Conservation (phyloP, 176 grass and related monocot species). For the Triticum turgidum region DNA sequence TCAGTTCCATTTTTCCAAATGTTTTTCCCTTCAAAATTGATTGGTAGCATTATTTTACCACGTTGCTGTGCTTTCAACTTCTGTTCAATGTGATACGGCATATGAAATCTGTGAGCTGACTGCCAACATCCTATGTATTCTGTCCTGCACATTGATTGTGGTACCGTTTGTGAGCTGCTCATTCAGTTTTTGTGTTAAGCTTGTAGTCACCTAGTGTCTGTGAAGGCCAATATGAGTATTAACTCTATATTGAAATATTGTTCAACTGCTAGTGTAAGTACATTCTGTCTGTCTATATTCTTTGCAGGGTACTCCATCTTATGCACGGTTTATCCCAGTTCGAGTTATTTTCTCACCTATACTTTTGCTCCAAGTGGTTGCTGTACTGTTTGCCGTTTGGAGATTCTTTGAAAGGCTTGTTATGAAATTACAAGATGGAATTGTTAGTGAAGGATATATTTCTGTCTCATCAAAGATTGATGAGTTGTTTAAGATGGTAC, state of each 20-base stretch:
- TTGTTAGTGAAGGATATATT: conserved; percentile 44
- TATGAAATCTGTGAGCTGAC: background rate
- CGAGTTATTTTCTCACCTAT: conserved; percentile 65
- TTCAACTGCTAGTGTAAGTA: conserved; percentile 1
- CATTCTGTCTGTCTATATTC: background rate
- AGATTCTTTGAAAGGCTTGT: conserved; percentile 64
- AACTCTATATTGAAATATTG: background rate
- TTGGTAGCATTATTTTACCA: background rate
- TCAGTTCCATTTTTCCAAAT: conserved; percentile 21
- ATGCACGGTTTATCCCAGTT: conserved; percentile 57
- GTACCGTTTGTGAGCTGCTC: background rate
- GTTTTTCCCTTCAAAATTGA: background rate
- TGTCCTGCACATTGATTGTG: background rate
- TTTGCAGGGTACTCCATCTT: conserved; percentile 62
- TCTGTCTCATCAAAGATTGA: conserved; percentile 49
- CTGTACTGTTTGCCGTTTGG: conserved; percentile 43
- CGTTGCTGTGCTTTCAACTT: conserved; percentile 11
- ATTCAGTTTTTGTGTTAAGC: background rate
- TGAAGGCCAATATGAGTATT: background rate
- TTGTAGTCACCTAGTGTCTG: background rate
- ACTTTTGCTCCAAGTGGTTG: conserved; percentile 64
- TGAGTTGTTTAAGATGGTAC: conserved; percentile 52
- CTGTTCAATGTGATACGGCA: background rate
- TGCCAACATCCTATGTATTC: background rate
- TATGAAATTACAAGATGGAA: conserved; percentile 41